Evolutionary conservation across 2,329 filamentous ascomycete species (phyloP).

Genomic region (Botrytis fabae): DNA sequence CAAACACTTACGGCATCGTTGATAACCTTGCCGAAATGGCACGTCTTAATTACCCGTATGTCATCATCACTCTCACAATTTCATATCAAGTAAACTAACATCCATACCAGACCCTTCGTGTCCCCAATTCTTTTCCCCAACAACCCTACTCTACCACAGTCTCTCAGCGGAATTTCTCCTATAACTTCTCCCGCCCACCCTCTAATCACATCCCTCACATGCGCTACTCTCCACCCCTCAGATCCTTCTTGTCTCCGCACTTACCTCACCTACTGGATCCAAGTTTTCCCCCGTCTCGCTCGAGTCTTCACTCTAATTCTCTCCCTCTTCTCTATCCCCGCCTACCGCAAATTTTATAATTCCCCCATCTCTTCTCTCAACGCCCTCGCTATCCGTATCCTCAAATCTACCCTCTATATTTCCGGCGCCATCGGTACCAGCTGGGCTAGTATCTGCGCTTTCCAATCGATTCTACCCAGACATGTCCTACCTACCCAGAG

Average conservation of each 20-base stretch:
- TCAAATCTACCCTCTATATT: constrained; percentile 74
- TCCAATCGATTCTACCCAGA: constrained; percentile 76
- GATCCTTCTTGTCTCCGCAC: constrained; percentile 87
- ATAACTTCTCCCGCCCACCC: constrained; percentile 85
- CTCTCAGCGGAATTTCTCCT: constrained; percentile 69
- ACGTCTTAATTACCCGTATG: constrained; percentile 78
- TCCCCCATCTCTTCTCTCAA: constrained; percentile 68
- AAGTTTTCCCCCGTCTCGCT: constrained; percentile 75
- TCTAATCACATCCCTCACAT: constrained; percentile 80
- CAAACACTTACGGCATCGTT: constrained; percentile 70
- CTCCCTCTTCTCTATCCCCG: constrained; percentile 63
- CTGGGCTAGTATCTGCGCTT: constrained; percentile 89
- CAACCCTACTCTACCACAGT: constrained; percentile 63
- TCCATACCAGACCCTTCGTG: constrained; percentile 61
- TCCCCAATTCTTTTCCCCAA: constrained; percentile 85
- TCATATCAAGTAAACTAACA: constrained; percentile 30
- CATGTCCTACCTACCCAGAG: constrained; percentile 76
- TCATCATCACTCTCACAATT: constrained; percentile 33
- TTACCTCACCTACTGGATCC: constrained; percentile 83
- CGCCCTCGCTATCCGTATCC: constrained; percentile 63
- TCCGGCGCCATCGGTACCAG: constrained; percentile 81
- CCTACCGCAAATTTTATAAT: constrained; percentile 66
- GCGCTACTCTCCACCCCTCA: constrained; percentile 82
- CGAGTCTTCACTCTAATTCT: constrained; percentile 78
- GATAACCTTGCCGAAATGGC: constrained; percentile 82